A percentile compares a stretch with the other conserved stretches of the same genome.
phyloP scores from a whole-genome alignment of 1,284 basidiomycete genomes.

The Ceratobasidium sp. region DNA sequence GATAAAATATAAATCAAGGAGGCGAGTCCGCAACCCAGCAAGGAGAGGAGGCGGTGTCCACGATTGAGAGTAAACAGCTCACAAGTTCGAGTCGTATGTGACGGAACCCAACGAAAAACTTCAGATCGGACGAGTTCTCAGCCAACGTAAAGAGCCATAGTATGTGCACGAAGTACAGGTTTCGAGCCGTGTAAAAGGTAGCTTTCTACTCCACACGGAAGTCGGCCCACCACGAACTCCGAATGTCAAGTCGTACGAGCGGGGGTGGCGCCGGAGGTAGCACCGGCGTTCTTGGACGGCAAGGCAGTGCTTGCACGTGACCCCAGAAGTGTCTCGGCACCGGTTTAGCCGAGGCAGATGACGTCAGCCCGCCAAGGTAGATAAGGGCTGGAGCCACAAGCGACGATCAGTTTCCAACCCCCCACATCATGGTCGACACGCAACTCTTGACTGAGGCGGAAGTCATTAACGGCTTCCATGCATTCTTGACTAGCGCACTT shows the following conservation, averaged over 20 bases:
- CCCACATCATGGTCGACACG: constrained; percentile 41
- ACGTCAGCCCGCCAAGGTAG: neutral
- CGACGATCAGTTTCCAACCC: constrained; percentile 5
- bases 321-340: constrained; percentile 3
- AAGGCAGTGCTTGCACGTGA: constrained; percentile 26
- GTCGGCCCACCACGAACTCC: neutral
- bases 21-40: neutral
- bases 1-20: neutral
- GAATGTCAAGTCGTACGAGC: constrained; percentile 11
- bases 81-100: neutral
- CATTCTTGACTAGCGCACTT: constrained; percentile 78
- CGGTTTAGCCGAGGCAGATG: constrained; percentile 14
- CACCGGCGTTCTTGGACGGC: constrained; percentile 15
- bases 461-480: constrained; percentile 79
- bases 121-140: neutral
- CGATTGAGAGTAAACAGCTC: neutral
- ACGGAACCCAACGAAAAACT: neutral
- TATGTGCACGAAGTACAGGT: neutral
- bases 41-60: neutral
- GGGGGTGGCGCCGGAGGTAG: constrained; percentile 16
- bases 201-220: neutral
- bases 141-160: neutral
- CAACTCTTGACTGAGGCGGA: constrained; percentile 64
- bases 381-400: constrained; percentile 33
- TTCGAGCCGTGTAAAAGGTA: neutral